Evolutionary conservation across 352 stramenopile genomes (phyloP), one percentile per base, ranked within the genome.

Genomic region (Pilasporangium apinafurcum): DNA sequence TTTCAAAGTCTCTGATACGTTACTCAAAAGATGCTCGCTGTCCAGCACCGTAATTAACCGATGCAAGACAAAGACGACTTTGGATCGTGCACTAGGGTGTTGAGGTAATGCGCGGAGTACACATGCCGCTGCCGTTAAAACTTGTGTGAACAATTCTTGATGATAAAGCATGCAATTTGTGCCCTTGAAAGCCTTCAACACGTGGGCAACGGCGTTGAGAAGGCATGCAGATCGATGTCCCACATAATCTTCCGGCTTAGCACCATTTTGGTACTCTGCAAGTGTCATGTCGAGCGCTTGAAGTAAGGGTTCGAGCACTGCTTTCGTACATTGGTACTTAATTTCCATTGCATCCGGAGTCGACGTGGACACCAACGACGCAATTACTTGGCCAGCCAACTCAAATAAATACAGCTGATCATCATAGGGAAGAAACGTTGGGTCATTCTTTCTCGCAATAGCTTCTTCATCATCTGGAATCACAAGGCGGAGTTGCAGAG

Each of bases 351-450:
- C 59, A 25, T 75, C 63, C 0, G 53, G 46, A 5, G 50, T 38
- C 5, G 51, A 47, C 16, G 44, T 50, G 6, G 45, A 36, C 6
- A 62, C 54, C 8, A 91, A 61, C 27, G 71, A 80, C 30, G 79
- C 72, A 28, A 95, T 88, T 22, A 95, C 70, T 31, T 92, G 76
- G 5, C 83, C 83, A 5, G 81, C 72, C 1, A 93, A 63, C 51
- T 95, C 81, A 46, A 93, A 95, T 12, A 95, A 59, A 48, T 93
- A 93, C 28, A 93, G 42, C 44, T 89, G 80, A 42, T 93, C 81
- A 24, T 89, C 77, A 34, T 77, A 72, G 1, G 72, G 62, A 38
- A 90, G 63, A 24, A 76, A 76, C 4, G 59, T 75, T 26, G 70
- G 59, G 26, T 74, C 68, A 22, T 68, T 62, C 38, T 69, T 44